Evolutionary conservation across 2,329 filamentous ascomycete genomes (phyloP).

Genomic region (Aspergillus calidoustus): DNA sequence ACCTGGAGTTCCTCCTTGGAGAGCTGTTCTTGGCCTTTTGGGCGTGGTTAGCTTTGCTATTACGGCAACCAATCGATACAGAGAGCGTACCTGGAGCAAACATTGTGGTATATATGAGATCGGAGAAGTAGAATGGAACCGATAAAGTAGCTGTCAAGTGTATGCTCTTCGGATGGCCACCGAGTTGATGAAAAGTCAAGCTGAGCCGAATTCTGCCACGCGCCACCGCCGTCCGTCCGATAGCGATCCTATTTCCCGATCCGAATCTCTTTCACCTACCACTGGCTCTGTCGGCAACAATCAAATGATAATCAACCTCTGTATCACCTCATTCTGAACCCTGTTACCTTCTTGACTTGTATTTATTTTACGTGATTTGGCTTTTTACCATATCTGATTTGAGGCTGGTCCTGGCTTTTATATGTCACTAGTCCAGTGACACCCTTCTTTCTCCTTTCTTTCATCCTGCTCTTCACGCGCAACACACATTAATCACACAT

Average conservation of each 20-base stretch:
- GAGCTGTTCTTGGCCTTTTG: constrained; percentile 48
- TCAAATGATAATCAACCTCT: not conserved
- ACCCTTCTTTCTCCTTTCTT: constrained; percentile 16
- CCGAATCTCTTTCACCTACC: constrained; percentile 4
- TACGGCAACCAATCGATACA: not conserved
- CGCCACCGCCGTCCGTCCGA: constrained; percentile 10
- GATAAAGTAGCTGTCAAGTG: constrained; percentile 5
- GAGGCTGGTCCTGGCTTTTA: constrained; percentile 12
- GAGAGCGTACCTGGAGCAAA: constrained; percentile 38
- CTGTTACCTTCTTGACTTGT: not conserved
- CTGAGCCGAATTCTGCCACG: constrained; percentile 27
- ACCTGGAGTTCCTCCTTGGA: constrained; percentile 54
- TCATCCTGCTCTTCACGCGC: not conserved
- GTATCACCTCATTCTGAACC: not conserved
- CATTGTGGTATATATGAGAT: constrained; percentile 30
- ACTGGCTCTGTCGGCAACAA: not conserved
- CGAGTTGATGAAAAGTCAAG: constrained; percentile 23
- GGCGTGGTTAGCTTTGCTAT: constrained; percentile 7
- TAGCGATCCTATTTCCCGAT: constrained; percentile 5
- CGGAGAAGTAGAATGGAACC: not conserved
- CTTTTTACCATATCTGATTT: not conserved
- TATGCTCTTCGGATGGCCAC: constrained; percentile 1
- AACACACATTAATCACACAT: not conserved
- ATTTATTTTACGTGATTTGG: not conserved
- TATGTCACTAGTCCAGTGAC: not conserved